phyloP scores from a whole-genome alignment of 495 filamentous ascomycete species.

The Glutinoglossum americanum region DNA sequence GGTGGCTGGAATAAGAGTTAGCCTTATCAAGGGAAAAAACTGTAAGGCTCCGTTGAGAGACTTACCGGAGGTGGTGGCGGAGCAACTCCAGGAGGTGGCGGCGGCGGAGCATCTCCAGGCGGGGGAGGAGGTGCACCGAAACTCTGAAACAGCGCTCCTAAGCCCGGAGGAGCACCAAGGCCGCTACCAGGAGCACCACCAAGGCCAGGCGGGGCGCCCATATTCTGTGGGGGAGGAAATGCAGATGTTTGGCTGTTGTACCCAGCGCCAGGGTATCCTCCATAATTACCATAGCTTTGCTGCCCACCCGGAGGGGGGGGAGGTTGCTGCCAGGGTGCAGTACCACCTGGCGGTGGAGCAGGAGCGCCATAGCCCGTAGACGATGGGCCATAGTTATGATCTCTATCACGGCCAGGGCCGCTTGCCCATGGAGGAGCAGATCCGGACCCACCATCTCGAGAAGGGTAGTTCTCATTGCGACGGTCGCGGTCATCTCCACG shows the following conservation, averaged over 20 bases:
- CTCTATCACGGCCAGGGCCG: conserved; percentile 23
- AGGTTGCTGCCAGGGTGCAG: conserved; percentile 52
- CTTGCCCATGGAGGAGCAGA: conserved; percentile 32
- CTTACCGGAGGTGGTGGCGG: conserved; percentile 45
- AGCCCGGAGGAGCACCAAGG: conserved; percentile 35
- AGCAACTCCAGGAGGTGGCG: conserved; percentile 19
- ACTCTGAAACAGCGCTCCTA: conserved; percentile 20
- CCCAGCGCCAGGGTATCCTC: conserved; percentile 27
- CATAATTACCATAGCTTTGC: conserved; percentile 20
- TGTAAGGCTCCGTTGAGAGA: conserved; percentile 1
- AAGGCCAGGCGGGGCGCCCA: conserved; percentile 38
- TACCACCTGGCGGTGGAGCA: conserved; percentile 25
- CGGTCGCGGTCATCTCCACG: conserved; percentile 29
- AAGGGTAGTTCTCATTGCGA: conserved; percentile 24
- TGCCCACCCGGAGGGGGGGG: conserved; percentile 28
- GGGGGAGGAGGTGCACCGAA: conserved; percentile 32
- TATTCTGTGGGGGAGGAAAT: conserved; percentile 24
- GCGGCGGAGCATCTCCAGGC: conserved; percentile 16
- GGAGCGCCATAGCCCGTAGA: conserved; percentile 16
- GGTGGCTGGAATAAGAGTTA: conserved; percentile 25
- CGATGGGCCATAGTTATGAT: conserved; percentile 23
- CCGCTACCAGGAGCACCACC: conserved; percentile 22
- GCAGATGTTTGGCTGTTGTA: conserved; percentile 9
- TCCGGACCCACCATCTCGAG: conserved; percentile 20
- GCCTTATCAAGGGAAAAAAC: background rate